Evolutionary conservation across 73 alveolate species (phyloP), one percentile per base, ranked within the genome.

Genomic region (Durusdinium trenchii): DNA sequence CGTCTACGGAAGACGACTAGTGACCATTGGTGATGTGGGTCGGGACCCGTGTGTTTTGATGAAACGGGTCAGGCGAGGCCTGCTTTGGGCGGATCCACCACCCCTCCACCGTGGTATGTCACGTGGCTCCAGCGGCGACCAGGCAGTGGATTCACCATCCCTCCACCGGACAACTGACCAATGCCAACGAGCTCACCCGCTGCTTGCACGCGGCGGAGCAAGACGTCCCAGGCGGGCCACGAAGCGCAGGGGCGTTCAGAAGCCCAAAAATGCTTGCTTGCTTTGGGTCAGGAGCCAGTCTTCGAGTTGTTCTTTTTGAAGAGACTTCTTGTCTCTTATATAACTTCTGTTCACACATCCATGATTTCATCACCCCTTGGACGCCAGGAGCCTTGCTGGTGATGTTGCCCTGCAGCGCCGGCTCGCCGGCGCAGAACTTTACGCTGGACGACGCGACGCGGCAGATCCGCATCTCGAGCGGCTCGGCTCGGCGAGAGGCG

Each of bases 61-160:
- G n/a, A n/a, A n/a, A n/a, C n/a, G n/a, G n/a, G n/a, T n/a, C n/a
- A 57, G 12, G 69, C 69, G 32, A 23, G 69, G 12, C 23, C 69
- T 23, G 12, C 12, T 12, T 64, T 64, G 35, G 79, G 79, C 23
- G 45, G 23, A 42, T 64, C 35, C 35, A n/a, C n/a, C n/a, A n/a
- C n/a, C n/a, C n/a, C n/a, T n/a, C n/a, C n/a, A n/a, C n/a, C n/a
- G 10, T 20, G 30, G 42, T 67, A 40, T 67, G 45, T 6, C 30
- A 28, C 45, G 40, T 67, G 45, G 79, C 30, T 10, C 54, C 4
- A 1, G 35, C 0, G 12, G 50, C 62, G 40, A 26, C 3, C 45
- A 91, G 98, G 98, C 98, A 91, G 46, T 91, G 98, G 98, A 54
- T 91, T n/a, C 98, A 91, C 67, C 76, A 69, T 40, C 45, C 90